phyloP scores from a whole-genome alignment of 2,329 filamentous ascomycete genomes.

The Trichophaea hybrida region DNA sequence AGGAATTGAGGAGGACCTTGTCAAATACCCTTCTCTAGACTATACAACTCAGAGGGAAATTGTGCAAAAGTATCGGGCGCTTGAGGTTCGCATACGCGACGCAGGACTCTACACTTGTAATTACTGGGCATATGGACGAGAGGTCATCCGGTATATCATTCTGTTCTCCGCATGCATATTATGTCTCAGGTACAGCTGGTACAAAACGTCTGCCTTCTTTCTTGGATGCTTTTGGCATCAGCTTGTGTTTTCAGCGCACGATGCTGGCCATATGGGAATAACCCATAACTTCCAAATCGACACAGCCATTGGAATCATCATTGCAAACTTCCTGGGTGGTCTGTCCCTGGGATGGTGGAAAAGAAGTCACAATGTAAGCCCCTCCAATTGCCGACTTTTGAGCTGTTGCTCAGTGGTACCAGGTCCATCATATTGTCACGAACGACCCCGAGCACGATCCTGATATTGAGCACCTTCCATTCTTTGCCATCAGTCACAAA shows the following conservation, averaged over 20 bases:
- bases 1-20: slow-evolving; percentile 59
- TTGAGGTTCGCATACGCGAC: slow-evolving; percentile 56
- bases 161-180: slow-evolving; percentile 50
- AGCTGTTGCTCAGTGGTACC: background rate
- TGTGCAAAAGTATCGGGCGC: slow-evolving; percentile 62
- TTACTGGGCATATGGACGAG: slow-evolving; percentile 63
- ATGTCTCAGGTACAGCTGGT: slow-evolving; percentile 51
- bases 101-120: slow-evolving; percentile 74
- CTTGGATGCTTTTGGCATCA: slow-evolving; percentile 88
- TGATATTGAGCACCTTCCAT: slow-evolving; percentile 81
- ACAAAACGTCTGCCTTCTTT: slow-evolving; percentile 53
- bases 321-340: slow-evolving; percentile 80
- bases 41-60: slow-evolving; percentile 58
- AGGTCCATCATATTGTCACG: slow-evolving; percentile 80
- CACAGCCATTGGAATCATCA: slow-evolving; percentile 71
- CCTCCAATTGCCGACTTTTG: background rate
- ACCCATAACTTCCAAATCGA: slow-evolving; percentile 80
- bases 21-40: slow-evolving; percentile 70
- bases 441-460: slow-evolving; percentile 93
- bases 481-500: slow-evolving; percentile 75
- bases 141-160: slow-evolving; percentile 55
- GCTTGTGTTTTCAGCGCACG: slow-evolving; percentile 82
- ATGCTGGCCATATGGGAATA: slow-evolving; percentile 94
- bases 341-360: slow-evolving; percentile 97
- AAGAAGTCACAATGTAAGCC: slow-evolving; percentile 61